Evolutionary conservation across 1,284 basidiomycete species (phyloP), one percentile per base, ranked within the genome.

Genomic region (Apiotrichum domesticum): DNA sequence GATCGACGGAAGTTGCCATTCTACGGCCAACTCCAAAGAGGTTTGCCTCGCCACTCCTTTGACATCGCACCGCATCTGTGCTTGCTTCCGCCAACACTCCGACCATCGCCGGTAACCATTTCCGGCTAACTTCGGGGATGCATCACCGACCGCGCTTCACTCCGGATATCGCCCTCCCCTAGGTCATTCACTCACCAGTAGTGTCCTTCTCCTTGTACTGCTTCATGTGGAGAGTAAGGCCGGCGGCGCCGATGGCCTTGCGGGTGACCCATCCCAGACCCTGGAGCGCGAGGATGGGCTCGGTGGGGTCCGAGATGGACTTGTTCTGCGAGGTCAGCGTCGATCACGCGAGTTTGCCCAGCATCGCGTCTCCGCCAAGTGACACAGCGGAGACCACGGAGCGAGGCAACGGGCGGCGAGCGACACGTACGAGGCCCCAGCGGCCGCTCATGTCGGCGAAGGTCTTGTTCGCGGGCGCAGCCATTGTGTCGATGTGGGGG

Each of bases 271-370:
- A 47, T 41, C 46, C 46, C 37, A 57, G 42, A 32, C 56, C 56
- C 51, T 57, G 56, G 42, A 57, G 35, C 21, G 42, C 42, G 33
- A 57, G 56, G 32, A 57, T 46, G 35, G 35, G 40, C 29, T 45
- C 56, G 42, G 42, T 42, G 34, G 46, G 34, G 51, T 57, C 51
- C 9, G 56, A 57, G 1, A 57, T 51, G 6, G 44, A n/a, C 45
- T 51, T 52, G 56, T 57, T 57, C 56, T 57, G 42, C 29, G 44
- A 32, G 11, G 15, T 35, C 7, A 13, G 35, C 4, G 37, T 6
- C 33, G 39, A 21, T 21, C 21, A 21, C 21, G 21, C 21, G 21
- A 21, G 21, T 21, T 21, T 21, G 21, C 21, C 21, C 21, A 21
- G 21, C 21, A 21, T 21, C 21, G 21, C 21, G 21, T 21, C 21